phyloP scores from a whole-genome alignment of 1,139 yeast genomes.

The Magnusiomyces suaveolens region DNA sequence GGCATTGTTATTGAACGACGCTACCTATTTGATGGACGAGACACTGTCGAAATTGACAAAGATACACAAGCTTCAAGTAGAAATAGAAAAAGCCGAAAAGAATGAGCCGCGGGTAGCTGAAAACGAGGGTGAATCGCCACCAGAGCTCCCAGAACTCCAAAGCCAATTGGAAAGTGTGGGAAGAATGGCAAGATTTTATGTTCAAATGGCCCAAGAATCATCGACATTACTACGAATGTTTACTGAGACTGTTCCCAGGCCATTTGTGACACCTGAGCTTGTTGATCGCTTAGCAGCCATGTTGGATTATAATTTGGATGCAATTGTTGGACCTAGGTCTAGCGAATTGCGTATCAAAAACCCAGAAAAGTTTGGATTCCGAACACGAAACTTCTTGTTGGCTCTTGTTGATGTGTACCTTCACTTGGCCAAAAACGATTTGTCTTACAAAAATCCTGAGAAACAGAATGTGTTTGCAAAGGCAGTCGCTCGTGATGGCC shows the following conservation, averaged over 20 bases:
- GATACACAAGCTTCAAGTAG: slow-evolving; percentile 64
- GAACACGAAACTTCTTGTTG: slow-evolving; percentile 63
- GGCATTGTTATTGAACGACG: slow-evolving; percentile 90
- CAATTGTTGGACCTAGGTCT: slow-evolving; percentile 91
- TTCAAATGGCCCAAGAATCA: slow-evolving; percentile 78
- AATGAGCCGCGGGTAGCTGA: not conserved
- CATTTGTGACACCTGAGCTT: slow-evolving; percentile 80
- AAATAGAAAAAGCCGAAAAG: slow-evolving; percentile 29
- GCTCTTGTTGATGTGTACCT: slow-evolving; percentile 67
- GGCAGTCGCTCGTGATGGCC: slow-evolving; percentile 83
- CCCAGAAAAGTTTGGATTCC: slow-evolving; percentile 76
- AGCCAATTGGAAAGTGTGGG: slow-evolving; percentile 51
- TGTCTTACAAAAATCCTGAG: slow-evolving; percentile 25
- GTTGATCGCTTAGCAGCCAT: slow-evolving; percentile 91
- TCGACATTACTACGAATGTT: slow-evolving; percentile 69
- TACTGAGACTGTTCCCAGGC: slow-evolving; percentile 76
- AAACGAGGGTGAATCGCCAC: not conserved
- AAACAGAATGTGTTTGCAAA: slow-evolving; percentile 52
- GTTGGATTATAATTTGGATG: slow-evolving; percentile 84
- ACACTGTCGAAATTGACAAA: slow-evolving; percentile 68
- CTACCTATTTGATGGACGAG: slow-evolving; percentile 86
- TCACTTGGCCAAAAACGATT: slow-evolving; percentile 38
- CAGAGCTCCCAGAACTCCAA: slow-evolving; percentile 5
- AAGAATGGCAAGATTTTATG: slow-evolving; percentile 67
- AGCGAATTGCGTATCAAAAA: slow-evolving; percentile 74